A percentile compares a stretch with the other conserved stretches of the same genome.
These are phyloP conservation scores for Clavaria fumosa DNA, from an alignment of 768 basidiomycete species.

Conservation along the genomic window DNA sequence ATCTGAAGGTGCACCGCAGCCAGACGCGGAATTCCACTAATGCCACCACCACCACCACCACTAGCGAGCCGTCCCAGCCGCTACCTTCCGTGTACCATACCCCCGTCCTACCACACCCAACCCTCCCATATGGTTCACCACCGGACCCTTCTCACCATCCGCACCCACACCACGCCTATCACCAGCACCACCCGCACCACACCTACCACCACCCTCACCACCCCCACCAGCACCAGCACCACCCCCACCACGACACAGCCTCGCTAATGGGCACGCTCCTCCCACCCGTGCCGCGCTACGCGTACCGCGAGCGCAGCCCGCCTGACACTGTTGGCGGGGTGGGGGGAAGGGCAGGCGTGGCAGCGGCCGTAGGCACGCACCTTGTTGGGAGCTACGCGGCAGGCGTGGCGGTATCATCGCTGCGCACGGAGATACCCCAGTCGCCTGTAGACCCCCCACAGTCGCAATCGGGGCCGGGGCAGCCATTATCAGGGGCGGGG, in stretches of 20 bases:
- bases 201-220: constrained; percentile 5
- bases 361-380: too few relatives aligned
- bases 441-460: constrained; percentile 5
- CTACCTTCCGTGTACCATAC: constrained; percentile 2
- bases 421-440: constrained; percentile 9
- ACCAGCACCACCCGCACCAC: constrained; percentile 4
- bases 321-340: too few relatives aligned
- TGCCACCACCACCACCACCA: background rate
- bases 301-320: too few relatives aligned
- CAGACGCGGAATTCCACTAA: background rate
- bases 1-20: constrained; percentile 47
- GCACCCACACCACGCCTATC: constrained; percentile 2
- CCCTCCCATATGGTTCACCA: constrained; percentile 6
- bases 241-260: too few relatives aligned
- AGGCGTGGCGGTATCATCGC: constrained; percentile 10
- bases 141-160: constrained; percentile 5
- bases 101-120: constrained; percentile 1
- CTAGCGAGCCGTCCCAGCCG: background rate
- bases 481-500: too few relatives aligned
- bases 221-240: too few relatives aligned
- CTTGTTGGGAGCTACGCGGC: constrained; percentile 7
- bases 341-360: too few relatives aligned
- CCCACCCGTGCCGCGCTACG: too few relatives aligned
- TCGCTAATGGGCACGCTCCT: too few relatives aligned
- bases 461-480: too few relatives aligned